These are phyloP conservation scores for Amanita muscaria DNA, from an alignment of 768 basidiomycete genomes.

Conservation along the genomic window DNA sequence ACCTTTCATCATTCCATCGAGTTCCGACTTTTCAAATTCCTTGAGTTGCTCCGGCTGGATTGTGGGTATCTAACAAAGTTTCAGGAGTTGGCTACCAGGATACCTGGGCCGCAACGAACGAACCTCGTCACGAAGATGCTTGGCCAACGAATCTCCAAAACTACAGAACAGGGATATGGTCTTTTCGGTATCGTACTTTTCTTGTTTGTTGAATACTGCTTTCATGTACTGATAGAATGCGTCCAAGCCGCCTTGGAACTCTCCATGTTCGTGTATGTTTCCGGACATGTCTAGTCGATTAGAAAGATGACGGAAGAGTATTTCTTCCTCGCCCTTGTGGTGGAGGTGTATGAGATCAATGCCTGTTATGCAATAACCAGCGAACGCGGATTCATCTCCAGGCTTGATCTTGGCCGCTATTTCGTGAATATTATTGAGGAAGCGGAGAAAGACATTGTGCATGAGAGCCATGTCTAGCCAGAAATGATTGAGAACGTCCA, in stretches of 20 bases:
- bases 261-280: constrained; percentile 15
- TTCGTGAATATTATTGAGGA: constrained; percentile 14
- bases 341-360: no score
- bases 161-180: constrained; percentile 5
- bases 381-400: constrained; percentile 14
- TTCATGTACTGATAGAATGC: constrained; percentile 13
- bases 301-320: constrained; percentile 15
- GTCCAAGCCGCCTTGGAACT: constrained; percentile 11
- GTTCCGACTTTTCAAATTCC: constrained; percentile 3
- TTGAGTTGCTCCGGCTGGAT: constrained; percentile 5
- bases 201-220: constrained; percentile 1
- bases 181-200: constrained; percentile 9
- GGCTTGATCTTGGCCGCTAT: constrained; percentile 10
- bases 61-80: constrained; percentile 5
- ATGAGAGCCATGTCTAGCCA: constrained; percentile 15
- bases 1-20: constrained; percentile 6
- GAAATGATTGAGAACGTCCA: constrained; percentile 6
- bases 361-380: no score
- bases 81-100: neutral
- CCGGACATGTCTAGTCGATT: constrained; percentile 12
- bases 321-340: constrained; percentile 16
- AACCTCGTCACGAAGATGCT: constrained; percentile 14
- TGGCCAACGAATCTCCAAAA: constrained; percentile 9
- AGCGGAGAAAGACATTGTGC: constrained; percentile 18
- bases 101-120: neutral